These are phyloP conservation scores for Epichloe sibirici DNA, from an alignment of 2,329 filamentous ascomycete species.

Conservation along the genomic window DNA sequence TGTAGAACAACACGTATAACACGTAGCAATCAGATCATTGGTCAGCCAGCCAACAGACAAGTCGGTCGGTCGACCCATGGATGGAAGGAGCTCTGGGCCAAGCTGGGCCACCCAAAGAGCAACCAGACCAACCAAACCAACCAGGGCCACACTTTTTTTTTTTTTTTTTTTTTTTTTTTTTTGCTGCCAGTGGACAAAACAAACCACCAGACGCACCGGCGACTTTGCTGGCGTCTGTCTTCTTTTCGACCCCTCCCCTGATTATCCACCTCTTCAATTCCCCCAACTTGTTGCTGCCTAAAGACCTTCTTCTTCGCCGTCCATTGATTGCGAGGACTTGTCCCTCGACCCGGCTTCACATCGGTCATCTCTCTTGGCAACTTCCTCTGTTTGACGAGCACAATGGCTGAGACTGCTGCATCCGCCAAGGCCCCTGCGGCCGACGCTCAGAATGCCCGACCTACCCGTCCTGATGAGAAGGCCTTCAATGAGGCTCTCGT, in stretches of 20 bases:
- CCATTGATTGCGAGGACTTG: slow-evolving; percentile 4
- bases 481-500: slow-evolving; percentile 68
- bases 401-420: slow-evolving; percentile 35
- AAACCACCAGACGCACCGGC: not conserved
- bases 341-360: slow-evolving; percentile 8
- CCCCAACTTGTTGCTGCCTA: not conserved
- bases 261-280: not conserved
- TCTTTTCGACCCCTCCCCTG: not conserved
- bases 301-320: not conserved
- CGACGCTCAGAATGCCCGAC: slow-evolving; percentile 41
- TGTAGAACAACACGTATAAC: no score
- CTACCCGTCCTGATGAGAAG: slow-evolving; percentile 79
- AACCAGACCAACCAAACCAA: not conserved
- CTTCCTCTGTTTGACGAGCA: slow-evolving; percentile 13
- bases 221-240: not conserved
- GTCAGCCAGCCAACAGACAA: no score
- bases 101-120: not conserved
- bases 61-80: not conserved
- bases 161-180: no score
- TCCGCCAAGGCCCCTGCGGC: slow-evolving; percentile 30
- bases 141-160: not conserved
- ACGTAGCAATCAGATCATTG: no score
- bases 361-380: slow-evolving; percentile 8
- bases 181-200: not conserved
- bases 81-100: not conserved